Evolutionary conservation across 108 stramenopile genomes (phyloP).

Genomic region (Epithemia pelagica): DNA sequence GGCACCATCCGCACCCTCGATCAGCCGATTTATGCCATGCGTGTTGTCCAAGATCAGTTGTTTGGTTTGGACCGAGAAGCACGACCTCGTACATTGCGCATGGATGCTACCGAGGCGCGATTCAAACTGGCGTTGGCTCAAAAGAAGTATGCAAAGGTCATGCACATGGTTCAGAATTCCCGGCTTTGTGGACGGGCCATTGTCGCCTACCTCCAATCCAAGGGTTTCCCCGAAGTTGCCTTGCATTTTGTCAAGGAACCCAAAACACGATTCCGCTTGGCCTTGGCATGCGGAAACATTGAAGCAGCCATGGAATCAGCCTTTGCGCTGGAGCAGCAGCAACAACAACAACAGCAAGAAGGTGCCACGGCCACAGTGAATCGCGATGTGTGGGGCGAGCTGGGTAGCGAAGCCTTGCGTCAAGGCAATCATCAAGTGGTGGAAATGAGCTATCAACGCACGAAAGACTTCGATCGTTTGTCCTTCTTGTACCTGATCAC

Average conservation of each 20-base stretch:
- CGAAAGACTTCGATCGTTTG: conserved; percentile 96
- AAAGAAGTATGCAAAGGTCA: conserved; percentile 93
- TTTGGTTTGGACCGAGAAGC: conserved; percentile 95
- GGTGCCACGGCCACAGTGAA: background rate
- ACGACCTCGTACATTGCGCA: conserved; percentile 77
- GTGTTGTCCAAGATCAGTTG: conserved; percentile 83
- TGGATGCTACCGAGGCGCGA: conserved; percentile 95
- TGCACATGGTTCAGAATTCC: conserved; percentile 94
- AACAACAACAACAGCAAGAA: conserved; percentile 40
- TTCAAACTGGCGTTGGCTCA: conserved; percentile 89
- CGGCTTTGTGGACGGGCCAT: conserved; percentile 95
- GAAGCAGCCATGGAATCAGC: conserved; percentile 97
- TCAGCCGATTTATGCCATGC: conserved; percentile 89
- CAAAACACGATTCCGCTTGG: conserved; percentile 91
- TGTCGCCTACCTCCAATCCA: conserved; percentile 93
- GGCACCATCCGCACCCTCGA: conserved; percentile 97
- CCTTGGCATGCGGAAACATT: conserved; percentile 98
- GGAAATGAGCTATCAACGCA: conserved; percentile 97
- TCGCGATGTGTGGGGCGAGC: conserved; percentile 88
- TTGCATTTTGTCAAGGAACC: conserved; percentile 97
- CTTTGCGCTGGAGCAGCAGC: conserved; percentile 70
- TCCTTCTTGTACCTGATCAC: conserved; percentile 96
- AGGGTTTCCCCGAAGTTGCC: conserved; percentile 98
- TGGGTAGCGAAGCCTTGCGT: conserved; percentile 91
- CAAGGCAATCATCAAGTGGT: conserved; percentile 98